Base-by-base conservation (phyloP, 208 protist species). In the Acanthamoeba divionensis region DNA sequence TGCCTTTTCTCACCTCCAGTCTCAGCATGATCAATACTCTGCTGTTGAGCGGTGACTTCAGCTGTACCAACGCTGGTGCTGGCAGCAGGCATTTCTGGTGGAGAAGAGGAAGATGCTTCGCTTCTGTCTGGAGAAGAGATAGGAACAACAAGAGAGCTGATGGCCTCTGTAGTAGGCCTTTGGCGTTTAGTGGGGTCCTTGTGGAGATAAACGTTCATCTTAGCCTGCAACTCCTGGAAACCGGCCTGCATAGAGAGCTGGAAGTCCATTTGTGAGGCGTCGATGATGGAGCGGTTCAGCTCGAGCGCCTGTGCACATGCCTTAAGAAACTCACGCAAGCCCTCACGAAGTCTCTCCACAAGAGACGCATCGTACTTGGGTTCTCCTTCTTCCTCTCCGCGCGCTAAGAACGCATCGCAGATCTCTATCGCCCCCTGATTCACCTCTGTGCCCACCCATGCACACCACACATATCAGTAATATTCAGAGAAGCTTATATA, bases 361-460 rank as follows among this genome's bases (percentile, higher is more conserved):
- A 38, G 55, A 5, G 54, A 55, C 26, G 80, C 41, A 26, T 33
- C n/a, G 12, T 88, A 88, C 31, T 88, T 88, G 55, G 36, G 36
- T 41, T 41, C 36, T 1, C 36, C 36, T 29, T 88, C 55, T 31
- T 62, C 79, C 57, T 88, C 79, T n/a, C 79, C 79, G 26, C 33
- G 48, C 9, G 36, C 79, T 6, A 88, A 41, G 79, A 88, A 88
- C 79, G 55, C 79, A 6, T 88, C 38, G 29, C 79, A 88, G 8
- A 88, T 88, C 57, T 88, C 79, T 0, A 45, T 88, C 9, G 79
- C 79, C 57, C 79, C 79, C 24, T 88, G 79, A 29, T 88, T 67
- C 21, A 88, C 79, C 79, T 88, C 79, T 88, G 73, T 29, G 15
- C 5, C 36, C 36, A 1, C 36, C 36, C 36, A 2, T 3, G 31